phyloP scores from a whole-genome alignment of 768 basidiomycete species.

The Nidularia pulvinata region DNA sequence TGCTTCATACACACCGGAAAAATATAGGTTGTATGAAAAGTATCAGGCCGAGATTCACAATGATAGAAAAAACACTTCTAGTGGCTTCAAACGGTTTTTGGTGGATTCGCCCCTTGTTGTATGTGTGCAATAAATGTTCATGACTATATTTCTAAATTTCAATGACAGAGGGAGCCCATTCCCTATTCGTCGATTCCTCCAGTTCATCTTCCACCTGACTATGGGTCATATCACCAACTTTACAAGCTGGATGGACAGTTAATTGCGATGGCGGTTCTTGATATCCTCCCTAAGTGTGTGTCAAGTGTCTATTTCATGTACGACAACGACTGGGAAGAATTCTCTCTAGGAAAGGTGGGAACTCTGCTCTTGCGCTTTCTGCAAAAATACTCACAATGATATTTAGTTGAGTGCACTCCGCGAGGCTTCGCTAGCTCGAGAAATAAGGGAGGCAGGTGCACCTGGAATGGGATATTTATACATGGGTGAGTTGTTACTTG shows the following conservation, averaged over 20 bases:
- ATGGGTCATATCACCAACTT: conserved; percentile 93
- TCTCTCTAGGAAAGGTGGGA: conserved; percentile 77
- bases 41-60: conserved; percentile 84
- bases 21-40: conserved; percentile 71
- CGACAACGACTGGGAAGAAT: conserved; percentile 64
- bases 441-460: conserved; percentile 74
- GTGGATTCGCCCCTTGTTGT: conserved; percentile 79
- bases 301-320: conserved; percentile 91
- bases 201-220: conserved; percentile 64
- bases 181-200: conserved; percentile 50
- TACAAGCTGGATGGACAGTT: conserved; percentile 83
- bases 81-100: conserved; percentile 72
- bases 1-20: conserved; percentile 77
- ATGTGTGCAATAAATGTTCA: conserved; percentile 13
- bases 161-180: conserved; percentile 54
- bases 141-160: neutral
- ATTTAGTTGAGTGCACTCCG: conserved; percentile 80
- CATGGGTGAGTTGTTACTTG: conserved; percentile 62
- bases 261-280: conserved; percentile 86
- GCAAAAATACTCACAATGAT: neutral
- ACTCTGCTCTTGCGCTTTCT: neutral
- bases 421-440: conserved; percentile 73
- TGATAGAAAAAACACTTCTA: conserved; percentile 50
- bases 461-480: conserved; percentile 69
- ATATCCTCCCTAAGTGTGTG: conserved; percentile 86